phyloP scores from a whole-genome alignment of 371 early-diverging fungal species.

The Blastocladiella emersonii region DNA sequence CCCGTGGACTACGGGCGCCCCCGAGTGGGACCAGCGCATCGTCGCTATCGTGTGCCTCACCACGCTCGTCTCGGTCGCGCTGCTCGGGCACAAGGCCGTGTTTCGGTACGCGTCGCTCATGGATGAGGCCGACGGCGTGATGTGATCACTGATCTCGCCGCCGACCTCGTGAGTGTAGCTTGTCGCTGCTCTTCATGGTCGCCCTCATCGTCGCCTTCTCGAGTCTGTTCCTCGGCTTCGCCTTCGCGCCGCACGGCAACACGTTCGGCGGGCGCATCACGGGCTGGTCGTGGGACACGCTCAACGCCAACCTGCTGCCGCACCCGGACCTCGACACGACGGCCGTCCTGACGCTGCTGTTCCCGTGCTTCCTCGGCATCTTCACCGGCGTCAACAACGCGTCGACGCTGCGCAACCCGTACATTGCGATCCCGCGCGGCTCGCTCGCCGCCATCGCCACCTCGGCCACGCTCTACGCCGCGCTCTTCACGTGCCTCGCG shows the following conservation, averaged over 20 bases:
- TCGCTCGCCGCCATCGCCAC: constrained; percentile 13
- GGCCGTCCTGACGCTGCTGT: constrained; percentile 1
- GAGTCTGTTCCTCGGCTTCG: neutral
- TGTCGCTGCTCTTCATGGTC: constrained; percentile 3
- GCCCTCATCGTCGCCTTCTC: constrained; percentile 3
- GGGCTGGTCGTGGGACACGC: neutral
- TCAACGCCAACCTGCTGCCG: constrained; percentile 1
- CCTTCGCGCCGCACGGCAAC: neutral
- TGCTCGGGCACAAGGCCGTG: neutral
- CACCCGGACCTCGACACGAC: neutral
- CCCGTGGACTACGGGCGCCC: neutral
- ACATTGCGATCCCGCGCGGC: constrained; percentile 13
- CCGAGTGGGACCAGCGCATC: neutral
- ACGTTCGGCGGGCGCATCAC: neutral
- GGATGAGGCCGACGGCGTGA: neutral
- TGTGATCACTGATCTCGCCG: neutral
- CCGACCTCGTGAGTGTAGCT: neutral
- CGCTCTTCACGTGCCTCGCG: constrained; percentile 9
- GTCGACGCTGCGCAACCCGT: constrained; percentile 12
- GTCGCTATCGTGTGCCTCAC: neutral
- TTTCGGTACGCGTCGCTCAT: neutral
- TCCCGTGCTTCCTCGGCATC: constrained; percentile 16
- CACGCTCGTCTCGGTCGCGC: neutral
- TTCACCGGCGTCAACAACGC: constrained; percentile 15
- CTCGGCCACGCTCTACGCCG: constrained; percentile 10